Evolutionary conservation across 2,329 filamentous ascomycete species (phyloP).

Genomic region (Talaromyces sp.): DNA sequence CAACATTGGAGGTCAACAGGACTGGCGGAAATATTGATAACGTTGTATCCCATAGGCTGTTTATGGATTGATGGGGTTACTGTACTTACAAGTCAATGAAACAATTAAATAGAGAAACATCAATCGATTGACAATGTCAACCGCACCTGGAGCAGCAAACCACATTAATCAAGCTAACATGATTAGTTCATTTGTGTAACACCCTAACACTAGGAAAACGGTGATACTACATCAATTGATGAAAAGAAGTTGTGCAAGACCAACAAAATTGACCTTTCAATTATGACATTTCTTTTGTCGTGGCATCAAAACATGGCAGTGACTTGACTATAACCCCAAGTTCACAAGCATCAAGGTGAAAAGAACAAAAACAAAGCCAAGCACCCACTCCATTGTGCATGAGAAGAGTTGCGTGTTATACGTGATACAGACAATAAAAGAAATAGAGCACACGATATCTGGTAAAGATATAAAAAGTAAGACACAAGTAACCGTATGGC

Average conservation of each 20-base stretch:
- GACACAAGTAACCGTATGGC: neutral
- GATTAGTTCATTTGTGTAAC: neutral
- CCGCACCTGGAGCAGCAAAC: neutral
- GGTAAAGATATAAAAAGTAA: neutral
- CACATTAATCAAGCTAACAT: neutral
- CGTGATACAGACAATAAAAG: conserved; percentile 27
- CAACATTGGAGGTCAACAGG: neutral
- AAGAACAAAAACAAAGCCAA: conserved; percentile 3
- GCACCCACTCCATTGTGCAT: conserved; percentile 13
- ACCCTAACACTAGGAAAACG: neutral
- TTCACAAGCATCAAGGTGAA: neutral
- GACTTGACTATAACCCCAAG: neutral
- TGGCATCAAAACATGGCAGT: neutral
- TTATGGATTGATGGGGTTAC: too few species aligned
- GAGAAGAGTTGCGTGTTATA: conserved; percentile 34
- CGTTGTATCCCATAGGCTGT: too few species aligned
- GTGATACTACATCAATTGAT: neutral
- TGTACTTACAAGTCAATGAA: too few species aligned
- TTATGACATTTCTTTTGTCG: neutral
- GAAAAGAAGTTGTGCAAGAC: neutral
- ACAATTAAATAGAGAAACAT: too few species aligned
- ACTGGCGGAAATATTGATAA: neutral
- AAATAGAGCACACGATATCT: neutral
- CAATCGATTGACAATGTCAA: too few species aligned
- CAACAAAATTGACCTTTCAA: neutral